Evolutionary conservation across 129 eudicot species (phyloP).

Genomic region (Helichrysum umbraculigerum): DNA sequence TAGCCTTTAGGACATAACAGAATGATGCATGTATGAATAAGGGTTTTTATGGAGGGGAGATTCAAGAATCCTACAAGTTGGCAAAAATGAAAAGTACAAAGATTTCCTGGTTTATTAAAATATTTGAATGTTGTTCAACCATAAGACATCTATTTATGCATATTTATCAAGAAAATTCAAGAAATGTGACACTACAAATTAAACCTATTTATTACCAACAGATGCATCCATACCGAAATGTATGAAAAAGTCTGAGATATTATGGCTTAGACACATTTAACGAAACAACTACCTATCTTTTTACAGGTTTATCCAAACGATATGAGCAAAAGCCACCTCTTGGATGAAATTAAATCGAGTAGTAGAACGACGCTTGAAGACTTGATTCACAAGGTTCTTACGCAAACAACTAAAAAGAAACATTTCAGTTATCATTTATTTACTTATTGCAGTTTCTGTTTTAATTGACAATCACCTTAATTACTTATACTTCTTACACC

Average conservation of each 20-base stretch:
- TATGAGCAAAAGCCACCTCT: background rate
- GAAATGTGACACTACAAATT: conserved; percentile 34
- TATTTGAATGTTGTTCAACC: conserved; percentile 33
- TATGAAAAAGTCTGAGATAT: background rate
- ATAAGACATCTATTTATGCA: conserved; percentile 13
- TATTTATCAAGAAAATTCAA: conserved; percentile 39
- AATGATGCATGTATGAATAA: conserved; percentile 21
- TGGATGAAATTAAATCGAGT: background rate
- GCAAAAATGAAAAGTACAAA: conserved; percentile 41
- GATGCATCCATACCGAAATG: background rate
- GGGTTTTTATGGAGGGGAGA: conserved; percentile 20
- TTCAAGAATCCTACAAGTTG: conserved; percentile 30
- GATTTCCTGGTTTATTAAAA: conserved; percentile 29
- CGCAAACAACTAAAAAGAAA: background rate
- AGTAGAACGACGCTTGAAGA: background rate
- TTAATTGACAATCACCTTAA: background rate
- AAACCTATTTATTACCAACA: background rate
- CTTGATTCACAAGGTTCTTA: background rate
- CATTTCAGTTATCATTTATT: too few species aligned
- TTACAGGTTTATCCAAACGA: background rate
- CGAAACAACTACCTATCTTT: background rate
- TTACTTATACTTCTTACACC: too few species aligned
- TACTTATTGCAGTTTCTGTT: background rate
- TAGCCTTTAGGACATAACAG: conserved; percentile 10
- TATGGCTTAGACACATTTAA: background rate